Conservation (phyloP, 805 yeast genomes). For the Monosporozyma aquatica region DNA sequence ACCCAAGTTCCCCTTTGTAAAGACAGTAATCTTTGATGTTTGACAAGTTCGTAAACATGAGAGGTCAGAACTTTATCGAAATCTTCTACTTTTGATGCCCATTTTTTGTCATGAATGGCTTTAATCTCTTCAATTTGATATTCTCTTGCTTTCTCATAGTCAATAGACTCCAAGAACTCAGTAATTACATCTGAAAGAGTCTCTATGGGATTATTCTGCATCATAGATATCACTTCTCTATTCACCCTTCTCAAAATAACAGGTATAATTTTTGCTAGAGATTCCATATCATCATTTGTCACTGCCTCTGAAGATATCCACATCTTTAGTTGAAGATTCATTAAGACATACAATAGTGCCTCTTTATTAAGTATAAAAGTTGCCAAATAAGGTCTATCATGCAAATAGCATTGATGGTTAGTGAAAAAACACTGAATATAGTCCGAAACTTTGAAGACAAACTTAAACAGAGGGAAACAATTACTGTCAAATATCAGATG, state of each 20-base stretch:
- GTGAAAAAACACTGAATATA: slow-evolving; percentile 22
- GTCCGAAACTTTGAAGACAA: slow-evolving; percentile 30
- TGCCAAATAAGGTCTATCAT: slow-evolving; percentile 33
- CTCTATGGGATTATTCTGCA: slow-evolving; percentile 9
- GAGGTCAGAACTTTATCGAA: slow-evolving; percentile 43
- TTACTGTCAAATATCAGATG: slow-evolving; percentile 54
- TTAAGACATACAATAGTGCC: slow-evolving; percentile 44
- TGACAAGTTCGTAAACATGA: slow-evolving; percentile 62
- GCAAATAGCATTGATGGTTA: slow-evolving; percentile 6
- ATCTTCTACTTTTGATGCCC: slow-evolving; percentile 38
- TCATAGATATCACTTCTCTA: neutral
- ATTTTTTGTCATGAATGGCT: slow-evolving; percentile 29
- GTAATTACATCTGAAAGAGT: slow-evolving; percentile 37
- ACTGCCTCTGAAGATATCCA: slow-evolving; percentile 51
- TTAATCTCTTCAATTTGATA: slow-evolving; percentile 42
- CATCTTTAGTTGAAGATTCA: slow-evolving; percentile 47
- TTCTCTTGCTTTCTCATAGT: slow-evolving; percentile 44
- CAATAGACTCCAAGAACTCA: slow-evolving; percentile 33
- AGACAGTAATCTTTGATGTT: slow-evolving; percentile 64
- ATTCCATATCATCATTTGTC: slow-evolving; percentile 45
- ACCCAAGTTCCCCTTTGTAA: slow-evolving; percentile 79
- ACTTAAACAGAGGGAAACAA: slow-evolving; percentile 40
- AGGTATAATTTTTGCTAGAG: slow-evolving; percentile 41
- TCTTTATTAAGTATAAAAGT: slow-evolving; percentile 35
- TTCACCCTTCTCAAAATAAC: slow-evolving; percentile 28